Evolutionary conservation across 75 land plant species (phyloP).

Genomic region (Isoetes taiwanensis): DNA sequence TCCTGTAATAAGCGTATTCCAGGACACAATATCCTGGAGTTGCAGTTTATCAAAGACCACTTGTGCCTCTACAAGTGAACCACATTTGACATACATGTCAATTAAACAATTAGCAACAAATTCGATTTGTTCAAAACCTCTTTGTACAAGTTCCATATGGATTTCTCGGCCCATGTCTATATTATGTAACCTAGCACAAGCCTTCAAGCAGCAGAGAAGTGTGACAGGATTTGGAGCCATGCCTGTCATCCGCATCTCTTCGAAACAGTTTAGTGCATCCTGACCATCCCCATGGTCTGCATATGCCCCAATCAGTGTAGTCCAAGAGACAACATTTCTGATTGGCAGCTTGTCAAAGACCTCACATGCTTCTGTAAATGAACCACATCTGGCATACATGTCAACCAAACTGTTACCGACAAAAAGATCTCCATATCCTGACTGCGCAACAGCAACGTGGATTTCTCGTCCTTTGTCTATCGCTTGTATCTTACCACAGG

Average conservation of each 20-base stretch:
- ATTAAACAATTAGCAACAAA: background rate
- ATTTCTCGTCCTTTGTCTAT: background rate
- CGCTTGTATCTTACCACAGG: conserved; percentile 17
- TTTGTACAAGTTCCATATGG: conserved; percentile 3
- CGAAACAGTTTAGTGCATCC: conserved; percentile 18
- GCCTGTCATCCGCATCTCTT: conserved; percentile 22
- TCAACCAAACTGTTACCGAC: conserved; percentile 32
- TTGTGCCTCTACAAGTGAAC: background rate
- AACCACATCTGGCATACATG: conserved; percentile 39
- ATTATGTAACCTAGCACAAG: no score
- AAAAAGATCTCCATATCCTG: conserved; percentile 22
- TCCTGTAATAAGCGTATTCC: conserved; percentile 2
- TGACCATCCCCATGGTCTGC: conserved; percentile 19
- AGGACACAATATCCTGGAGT: background rate
- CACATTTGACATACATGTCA: conserved; percentile 5
- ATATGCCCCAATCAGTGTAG: conserved; percentile 28
- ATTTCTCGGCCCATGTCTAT: conserved; percentile 14
- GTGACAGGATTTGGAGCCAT: conserved; percentile 24
- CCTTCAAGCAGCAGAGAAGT: conserved; percentile 18
- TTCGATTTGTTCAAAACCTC: background rate
- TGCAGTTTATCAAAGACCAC: background rate
- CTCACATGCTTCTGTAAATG: conserved; percentile 12
- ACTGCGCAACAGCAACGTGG: background rate
- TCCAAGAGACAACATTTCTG: conserved; percentile 33
- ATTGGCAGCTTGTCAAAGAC: conserved; percentile 18